Evolutionary conservation across 148 eudicot genomes (phyloP).

Genomic region (Rhododendron griersonianum): DNA sequence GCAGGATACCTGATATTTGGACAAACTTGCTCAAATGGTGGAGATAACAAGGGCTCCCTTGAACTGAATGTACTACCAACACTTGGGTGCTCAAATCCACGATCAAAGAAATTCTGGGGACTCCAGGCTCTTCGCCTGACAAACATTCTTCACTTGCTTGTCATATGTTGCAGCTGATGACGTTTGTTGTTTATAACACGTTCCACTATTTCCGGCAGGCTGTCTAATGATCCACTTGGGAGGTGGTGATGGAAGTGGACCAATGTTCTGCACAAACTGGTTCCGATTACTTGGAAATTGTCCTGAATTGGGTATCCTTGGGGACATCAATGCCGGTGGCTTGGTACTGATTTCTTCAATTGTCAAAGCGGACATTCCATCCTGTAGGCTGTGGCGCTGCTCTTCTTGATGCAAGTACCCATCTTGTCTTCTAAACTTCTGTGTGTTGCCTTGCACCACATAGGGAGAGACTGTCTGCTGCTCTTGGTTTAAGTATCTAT

Average conservation of each 20-base stretch:
- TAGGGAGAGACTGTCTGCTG: slow-evolving; percentile 22
- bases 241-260: slow-evolving; percentile 73
- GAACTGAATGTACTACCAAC: neutral
- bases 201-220: slow-evolving; percentile 20
- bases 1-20: neutral
- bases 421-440: slow-evolving; percentile 31
- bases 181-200: slow-evolving; percentile 27
- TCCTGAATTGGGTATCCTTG: slow-evolving; percentile 36
- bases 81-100: slow-evolving; percentile 15
- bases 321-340: slow-evolving; percentile 23
- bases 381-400: slow-evolving; percentile 23
- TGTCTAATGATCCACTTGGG: slow-evolving; percentile 50
- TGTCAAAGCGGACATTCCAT: slow-evolving; percentile 56
- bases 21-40: neutral
- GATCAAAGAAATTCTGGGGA: slow-evolving; percentile 21
- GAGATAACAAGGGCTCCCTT: neutral
- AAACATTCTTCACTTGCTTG: slow-evolving; percentile 42
- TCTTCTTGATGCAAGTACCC: slow-evolving; percentile 34
- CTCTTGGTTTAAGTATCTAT: slow-evolving; percentile 28
- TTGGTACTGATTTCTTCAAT: slow-evolving; percentile 37
- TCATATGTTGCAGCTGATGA: slow-evolving; percentile 18
- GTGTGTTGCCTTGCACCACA: slow-evolving; percentile 35
- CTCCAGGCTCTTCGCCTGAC: slow-evolving; percentile 47
- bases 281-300: slow-evolving; percentile 23
- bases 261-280: slow-evolving; percentile 30